Base-by-base conservation (phyloP, 805 yeast genomes). In the Yarrowia sp. region DNA sequence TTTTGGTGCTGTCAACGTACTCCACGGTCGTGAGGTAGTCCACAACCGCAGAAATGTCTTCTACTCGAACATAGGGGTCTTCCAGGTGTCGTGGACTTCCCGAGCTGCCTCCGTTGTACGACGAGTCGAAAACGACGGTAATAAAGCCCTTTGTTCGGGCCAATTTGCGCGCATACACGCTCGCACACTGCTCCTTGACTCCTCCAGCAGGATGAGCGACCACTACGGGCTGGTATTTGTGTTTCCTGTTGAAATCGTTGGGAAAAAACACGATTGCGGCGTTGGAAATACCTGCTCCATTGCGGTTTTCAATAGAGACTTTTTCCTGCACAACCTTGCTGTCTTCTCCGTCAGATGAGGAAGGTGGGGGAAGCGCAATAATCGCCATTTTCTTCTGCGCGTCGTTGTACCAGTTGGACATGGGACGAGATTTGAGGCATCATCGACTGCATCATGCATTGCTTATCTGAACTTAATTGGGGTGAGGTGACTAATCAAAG, bases 171-270 rank as follows among this genome's bases (percentile, higher is more conserved):
- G 70, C 72, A 19, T 70, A 68, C 19, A 64, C 11, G 41, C 68
- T 61, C 3, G 73, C 42, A 15, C 71, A 52, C 49, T 71, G 73
- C 22, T 71, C 73, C 52, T 71, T 71, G 26, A 67, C 43, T 15
- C 71, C 52, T 14, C 69, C 63, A 5, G 40, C 35, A 1, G 73
- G 73, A 43, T 71, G 73, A 8, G 48, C 67, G 0, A 56, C 49
- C 4, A 71, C 63, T 3, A 71, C 36, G 4, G 71, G 70, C 4
- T 72, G 61, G 55, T 68, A 69, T 50, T 63, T 66, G n/a, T 64
- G 46, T 9, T n/a, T n/a, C 26, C 53, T 32, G 50, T 65, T 56
- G 46, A 71, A 71, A 14, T 40, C 41, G 2, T 19, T 5, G n/a
- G 70, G 70, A 55, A 53, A 69, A 32, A 45, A 46, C 7, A 69